Evolutionary conservation across 2,329 filamentous ascomycete species (phyloP), one percentile per base, ranked within the genome.

Genomic region (Fusarium longipes): DNA sequence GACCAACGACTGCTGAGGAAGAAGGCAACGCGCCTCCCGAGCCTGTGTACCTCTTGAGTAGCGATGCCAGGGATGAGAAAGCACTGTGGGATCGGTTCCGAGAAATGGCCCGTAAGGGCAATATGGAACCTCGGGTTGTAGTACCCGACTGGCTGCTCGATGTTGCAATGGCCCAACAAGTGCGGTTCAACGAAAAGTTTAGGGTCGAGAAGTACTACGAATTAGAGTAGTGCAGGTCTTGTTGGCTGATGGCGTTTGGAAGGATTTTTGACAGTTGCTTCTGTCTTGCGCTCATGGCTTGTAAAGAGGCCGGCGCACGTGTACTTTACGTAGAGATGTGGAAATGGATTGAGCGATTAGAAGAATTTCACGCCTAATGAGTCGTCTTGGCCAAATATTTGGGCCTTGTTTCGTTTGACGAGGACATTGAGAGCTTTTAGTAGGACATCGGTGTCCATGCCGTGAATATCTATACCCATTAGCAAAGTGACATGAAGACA

Each of bases 281-380:
- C 43, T 36, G 35, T 27, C 38, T 40, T 48, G 48, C 47, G 44
- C 27, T n/a, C n/a, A 12, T 42, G 8, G 43, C 47, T 52, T 49
- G 36, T 48, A 43, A 48, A 47, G 42, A 56, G 59, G 51, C 17
- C 22, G 39, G 48, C 48, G 47, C 43, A 61, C 47, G 49, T 64
- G 52, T 63, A 35, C 39, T 42, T 62, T 55, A 65, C 56, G 57
- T 70, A 68, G 57, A 66, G 52, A 67, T 57, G 62, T 61, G 51
- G 39, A 44, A 57, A 56, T 61, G 47, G 57, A 25, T 39, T 40
- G n/a, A 63, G 51, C 53, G 38, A 45, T 89, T 82, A 97, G 77
- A 98, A 98, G 82, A 99, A 98, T 82, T 99, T 99, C 68, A 98
- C 93, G 73, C 96, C 96, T 74, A 92, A 88, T 63, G 92, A 91